A percentile compares a stretch with the other conserved stretches of the same genome.
Evolutionary conservation across 805 yeast genomes (phyloP).

Genomic region (Schwanniomyces polymorphus): DNA sequence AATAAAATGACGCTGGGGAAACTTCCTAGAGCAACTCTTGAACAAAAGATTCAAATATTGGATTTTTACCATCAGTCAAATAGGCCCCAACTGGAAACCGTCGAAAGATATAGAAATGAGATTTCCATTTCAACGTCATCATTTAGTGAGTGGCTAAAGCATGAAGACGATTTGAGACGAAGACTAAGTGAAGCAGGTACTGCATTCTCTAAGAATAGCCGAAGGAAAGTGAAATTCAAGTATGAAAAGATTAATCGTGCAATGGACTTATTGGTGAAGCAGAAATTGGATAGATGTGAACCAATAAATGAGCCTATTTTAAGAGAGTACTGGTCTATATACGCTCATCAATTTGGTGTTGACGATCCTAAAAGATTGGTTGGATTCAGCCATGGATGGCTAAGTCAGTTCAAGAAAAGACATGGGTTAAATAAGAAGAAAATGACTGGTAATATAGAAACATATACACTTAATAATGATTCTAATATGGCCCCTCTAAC

Average conservation of each 20-base stretch:
- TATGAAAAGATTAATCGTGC: slow-evolving; percentile 59
- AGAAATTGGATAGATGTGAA: slow-evolving; percentile 40
- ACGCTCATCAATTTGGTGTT: slow-evolving; percentile 57
- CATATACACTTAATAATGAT: slow-evolving; percentile 2
- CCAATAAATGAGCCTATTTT: slow-evolving; percentile 56
- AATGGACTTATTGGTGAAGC: slow-evolving; percentile 55
- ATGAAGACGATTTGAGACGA: slow-evolving; percentile 49
- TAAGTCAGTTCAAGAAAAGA: slow-evolving; percentile 58
- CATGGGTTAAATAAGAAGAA: slow-evolving; percentile 46
- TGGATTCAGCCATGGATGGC: slow-evolving; percentile 63
- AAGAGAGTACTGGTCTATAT: slow-evolving; percentile 56
- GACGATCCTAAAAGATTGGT: slow-evolving; percentile 58
- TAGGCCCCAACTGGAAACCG: slow-evolving; percentile 59
- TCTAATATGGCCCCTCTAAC: slow-evolving; percentile 2
- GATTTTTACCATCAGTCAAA: slow-evolving; percentile 49
- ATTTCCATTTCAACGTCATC: slow-evolving; percentile 60
- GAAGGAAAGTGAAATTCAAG: slow-evolving; percentile 51
- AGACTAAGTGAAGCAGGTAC: slow-evolving; percentile 39
- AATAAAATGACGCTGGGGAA: slow-evolving; percentile 14
- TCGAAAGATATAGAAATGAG: slow-evolving; percentile 49
- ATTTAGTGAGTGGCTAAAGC: slow-evolving; percentile 61
- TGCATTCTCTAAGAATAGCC: slow-evolving; percentile 31
- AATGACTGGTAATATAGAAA: slow-evolving; percentile 17
- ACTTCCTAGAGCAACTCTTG: slow-evolving; percentile 55
- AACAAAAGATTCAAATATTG: slow-evolving; percentile 56